Evolutionary conservation across 2,329 filamentous ascomycete genomes (phyloP).

Genomic region (Fusarium xyrophilum): DNA sequence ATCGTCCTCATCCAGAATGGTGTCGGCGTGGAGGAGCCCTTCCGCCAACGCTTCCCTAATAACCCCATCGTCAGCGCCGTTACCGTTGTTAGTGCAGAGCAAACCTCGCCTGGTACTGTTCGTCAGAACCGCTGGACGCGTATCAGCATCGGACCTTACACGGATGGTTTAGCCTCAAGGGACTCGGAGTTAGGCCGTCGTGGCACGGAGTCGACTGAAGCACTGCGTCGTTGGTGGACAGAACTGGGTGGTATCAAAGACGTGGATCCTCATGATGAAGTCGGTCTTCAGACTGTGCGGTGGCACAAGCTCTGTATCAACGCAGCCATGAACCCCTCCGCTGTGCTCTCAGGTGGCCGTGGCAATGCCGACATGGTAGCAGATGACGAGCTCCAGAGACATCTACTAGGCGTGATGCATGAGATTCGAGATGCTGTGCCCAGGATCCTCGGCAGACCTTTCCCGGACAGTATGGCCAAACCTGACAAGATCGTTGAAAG

Average conservation of each 20-base stretch:
- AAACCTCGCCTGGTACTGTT: slow-evolving; percentile 67
- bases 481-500: slow-evolving; percentile 69
- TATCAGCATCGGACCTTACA: slow-evolving; percentile 72
- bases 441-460: slow-evolving; percentile 65
- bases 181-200: slow-evolving; percentile 43
- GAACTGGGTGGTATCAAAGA: slow-evolving; percentile 67
- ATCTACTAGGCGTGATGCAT: slow-evolving; percentile 71
- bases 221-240: slow-evolving; percentile 62
- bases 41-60: slow-evolving; percentile 65
- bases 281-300: slow-evolving; percentile 71
- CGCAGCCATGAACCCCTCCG: slow-evolving; percentile 75
- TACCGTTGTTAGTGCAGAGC: slow-evolving; percentile 73
- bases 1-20: slow-evolving; percentile 76
- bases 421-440: slow-evolving; percentile 72
- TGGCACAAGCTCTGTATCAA: slow-evolving; percentile 84
- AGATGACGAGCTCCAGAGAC: slow-evolving; percentile 67
- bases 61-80: slow-evolving; percentile 71
- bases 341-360: slow-evolving; percentile 69
- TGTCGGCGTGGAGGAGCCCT: slow-evolving; percentile 72
- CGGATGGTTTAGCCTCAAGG: slow-evolving; percentile 54
- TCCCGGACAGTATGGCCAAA: slow-evolving; percentile 64
- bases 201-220: slow-evolving; percentile 53
- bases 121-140: slow-evolving; percentile 77
- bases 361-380: slow-evolving; percentile 71
- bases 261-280: slow-evolving; percentile 68